Base-by-base conservation (phyloP, 805 yeast species). In the Saccharomycopsis synnaedendra region DNA sequence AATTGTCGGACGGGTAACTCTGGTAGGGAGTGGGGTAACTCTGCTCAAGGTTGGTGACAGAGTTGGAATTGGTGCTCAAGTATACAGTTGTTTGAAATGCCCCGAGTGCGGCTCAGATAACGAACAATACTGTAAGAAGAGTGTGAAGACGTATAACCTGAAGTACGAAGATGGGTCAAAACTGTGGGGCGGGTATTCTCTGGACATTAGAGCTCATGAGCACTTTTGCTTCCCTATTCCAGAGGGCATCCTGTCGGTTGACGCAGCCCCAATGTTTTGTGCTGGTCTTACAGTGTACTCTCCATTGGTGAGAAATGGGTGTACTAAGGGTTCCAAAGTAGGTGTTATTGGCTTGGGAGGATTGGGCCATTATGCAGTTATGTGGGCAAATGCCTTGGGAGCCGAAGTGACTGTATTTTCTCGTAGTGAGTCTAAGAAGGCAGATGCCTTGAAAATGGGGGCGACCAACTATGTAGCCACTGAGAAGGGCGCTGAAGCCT, bases 31-130 rank as follows among this genome's bases (percentile, higher is more conserved):
- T n/a, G 65, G 72, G 33, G 77, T 83, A 55, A 56, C 60, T 8
- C 50, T 56, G 44, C 45, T 70, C 64, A 66, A 75, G 69, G 60
- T 80, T 28, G 95, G 94, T 49, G 81, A 85, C 54, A 69, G 85
- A 54, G 90, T 83, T 33, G 95, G 90, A 48, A 72, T 83, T 45
- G 94, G 94, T 56, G 90, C 93, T 31, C 79, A 76, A 58, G 68
- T 71, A 31, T 66, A 65, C 49, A 67, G 82, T 39, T 85, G 94
- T 66, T 62, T 69, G 46, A 65, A 74, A n/a, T 85, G 94, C 66
- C 58, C 67, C 44, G 68, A 76, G 57, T 85, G 88, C 70, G 60
- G 68, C 32, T 54, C 58, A 35, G 70, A 67, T 55, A 71, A 77
- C 58, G 82, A 80, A 56, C 70, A 65, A 54, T 75, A 74, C 67